Evolutionary conservation across 2,329 filamentous ascomycete species (phyloP).

Genomic region (Xylaria sp.): DNA sequence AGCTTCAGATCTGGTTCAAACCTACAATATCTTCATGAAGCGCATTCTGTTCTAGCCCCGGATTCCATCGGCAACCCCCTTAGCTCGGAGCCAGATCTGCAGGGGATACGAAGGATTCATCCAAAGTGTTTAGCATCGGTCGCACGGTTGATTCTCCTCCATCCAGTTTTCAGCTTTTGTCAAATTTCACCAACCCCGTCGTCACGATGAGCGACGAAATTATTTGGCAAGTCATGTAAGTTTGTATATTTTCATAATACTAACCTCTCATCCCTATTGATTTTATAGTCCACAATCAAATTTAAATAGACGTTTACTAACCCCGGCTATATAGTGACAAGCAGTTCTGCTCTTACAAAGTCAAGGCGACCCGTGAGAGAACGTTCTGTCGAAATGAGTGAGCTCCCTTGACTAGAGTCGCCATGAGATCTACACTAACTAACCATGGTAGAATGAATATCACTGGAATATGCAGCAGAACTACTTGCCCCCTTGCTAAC

Average conservation of each 20-base stretch:
- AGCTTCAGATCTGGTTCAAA: conserved; percentile 16
- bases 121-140: conserved; percentile 3
- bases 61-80: too few relatives aligned
- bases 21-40: conserved; percentile 18
- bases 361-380: conserved; percentile 75
- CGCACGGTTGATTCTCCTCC: background rate
- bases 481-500: conserved; percentile 56
- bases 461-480: conserved; percentile 65
- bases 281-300: background rate
- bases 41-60: background rate
- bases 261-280: background rate
- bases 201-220: conserved; percentile 93
- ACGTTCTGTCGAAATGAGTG: conserved; percentile 93
- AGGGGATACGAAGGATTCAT: background rate
- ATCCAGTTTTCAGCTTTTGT: conserved; percentile 1
- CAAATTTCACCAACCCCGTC: conserved; percentile 21
- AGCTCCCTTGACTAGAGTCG: conserved; percentile 17
- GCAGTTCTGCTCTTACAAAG: conserved; percentile 77
- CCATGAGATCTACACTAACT: background rate
- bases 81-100: background rate
- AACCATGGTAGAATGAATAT: conserved; percentile 72
- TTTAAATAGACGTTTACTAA: conserved; percentile 21
- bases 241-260: background rate
- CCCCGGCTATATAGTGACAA: conserved; percentile 65
- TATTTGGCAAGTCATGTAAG: conserved; percentile 87